A percentile compares a stretch with the other conserved stretches of the same genome.
These are phyloP conservation scores for Paraphoma chrysanthemicola DNA, from an alignment of 2,329 filamentous ascomycete genomes.

Conservation along the genomic window DNA sequence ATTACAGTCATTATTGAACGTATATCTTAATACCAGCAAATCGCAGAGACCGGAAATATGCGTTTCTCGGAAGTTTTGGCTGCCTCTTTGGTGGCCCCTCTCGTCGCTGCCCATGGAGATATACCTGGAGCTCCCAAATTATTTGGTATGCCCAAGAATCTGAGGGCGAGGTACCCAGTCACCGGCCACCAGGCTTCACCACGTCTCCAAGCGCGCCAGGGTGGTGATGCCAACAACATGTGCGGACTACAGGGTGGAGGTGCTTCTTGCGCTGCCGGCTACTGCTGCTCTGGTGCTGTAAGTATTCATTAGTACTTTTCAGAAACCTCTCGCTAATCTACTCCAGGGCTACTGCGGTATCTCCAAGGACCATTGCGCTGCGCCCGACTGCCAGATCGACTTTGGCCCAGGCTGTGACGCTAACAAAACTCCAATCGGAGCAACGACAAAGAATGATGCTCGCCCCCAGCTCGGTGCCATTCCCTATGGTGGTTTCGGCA, in stretches of 20 bases:
- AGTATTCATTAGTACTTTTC: neutral
- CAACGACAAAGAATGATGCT: slow-evolving; percentile 59
- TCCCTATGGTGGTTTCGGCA: slow-evolving; percentile 63
- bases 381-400: slow-evolving; percentile 67
- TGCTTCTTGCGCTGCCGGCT: slow-evolving; percentile 36
- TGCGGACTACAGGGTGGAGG: slow-evolving; percentile 33
- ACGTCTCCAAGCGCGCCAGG: slow-evolving; percentile 37
- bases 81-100: slow-evolving; percentile 37
- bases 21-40: neutral
- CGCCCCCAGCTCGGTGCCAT: slow-evolving; percentile 62
- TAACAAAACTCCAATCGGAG: slow-evolving; percentile 61
- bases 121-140: slow-evolving; percentile 39
- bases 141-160: slow-evolving; percentile 37
- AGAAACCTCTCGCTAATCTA: slow-evolving; percentile 7
- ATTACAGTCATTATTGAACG: slow-evolving; percentile 3
- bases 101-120: slow-evolving; percentile 39
- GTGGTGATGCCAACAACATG: slow-evolving; percentile 29
- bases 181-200: slow-evolving; percentile 20
- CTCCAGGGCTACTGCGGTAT: slow-evolving; percentile 59
- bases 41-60: slow-evolving; percentile 25
- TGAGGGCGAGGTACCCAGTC: slow-evolving; percentile 41
- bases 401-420: slow-evolving; percentile 68
- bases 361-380: slow-evolving; percentile 61
- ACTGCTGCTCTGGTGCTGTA: slow-evolving; percentile 43
- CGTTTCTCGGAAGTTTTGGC: slow-evolving; percentile 38